phyloP scores from a whole-genome alignment of 345 rosid species.

The Syzygium jambos region DNA sequence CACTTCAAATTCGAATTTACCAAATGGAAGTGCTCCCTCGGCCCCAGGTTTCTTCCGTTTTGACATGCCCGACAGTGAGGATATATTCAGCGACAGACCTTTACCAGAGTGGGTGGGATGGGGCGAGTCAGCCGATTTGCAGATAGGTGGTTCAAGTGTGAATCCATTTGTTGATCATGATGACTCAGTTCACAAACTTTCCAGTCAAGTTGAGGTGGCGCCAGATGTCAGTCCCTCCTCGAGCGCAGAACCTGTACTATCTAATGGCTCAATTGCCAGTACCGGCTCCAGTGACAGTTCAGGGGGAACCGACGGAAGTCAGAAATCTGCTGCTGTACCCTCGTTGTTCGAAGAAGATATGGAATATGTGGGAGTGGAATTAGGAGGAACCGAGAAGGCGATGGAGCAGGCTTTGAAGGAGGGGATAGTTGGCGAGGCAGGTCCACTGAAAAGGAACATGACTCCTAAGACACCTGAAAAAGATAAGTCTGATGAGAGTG shows the following conservation, averaged over 20 bases:
- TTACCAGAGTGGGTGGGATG: constrained; percentile 88
- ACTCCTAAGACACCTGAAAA: constrained; percentile 39
- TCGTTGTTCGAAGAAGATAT: constrained; percentile 95
- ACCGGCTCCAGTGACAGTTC: constrained; percentile 24
- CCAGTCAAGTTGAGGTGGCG: constrained; percentile 19
- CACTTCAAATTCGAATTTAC: constrained; percentile 28
- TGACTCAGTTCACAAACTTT: constrained; percentile 20
- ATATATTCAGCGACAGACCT: constrained; percentile 43
- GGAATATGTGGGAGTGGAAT: constrained; percentile 88
- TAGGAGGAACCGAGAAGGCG: constrained; percentile 88
- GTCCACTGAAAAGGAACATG: constrained; percentile 61
- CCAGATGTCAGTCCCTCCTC: constrained; percentile 21
- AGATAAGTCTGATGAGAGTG: constrained; percentile 42
- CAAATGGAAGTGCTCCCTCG: constrained; percentile 24
- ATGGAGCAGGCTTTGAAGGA: constrained; percentile 92
- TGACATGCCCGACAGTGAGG: constrained; percentile 45
- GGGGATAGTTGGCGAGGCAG: constrained; percentile 95
- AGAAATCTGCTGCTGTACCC: constrained; percentile 33
- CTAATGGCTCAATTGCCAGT: constrained; percentile 45
- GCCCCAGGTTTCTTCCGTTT: constrained; percentile 45
- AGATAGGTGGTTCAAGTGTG: constrained; percentile 39
- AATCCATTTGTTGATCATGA: constrained; percentile 65
- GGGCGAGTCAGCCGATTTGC: constrained; percentile 61
- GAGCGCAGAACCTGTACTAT: constrained; percentile 29
- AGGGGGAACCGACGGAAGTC: constrained; percentile 21